Conservation (phyloP, 371 early-diverging fungal species). For the Mortierella sp. region DNA sequence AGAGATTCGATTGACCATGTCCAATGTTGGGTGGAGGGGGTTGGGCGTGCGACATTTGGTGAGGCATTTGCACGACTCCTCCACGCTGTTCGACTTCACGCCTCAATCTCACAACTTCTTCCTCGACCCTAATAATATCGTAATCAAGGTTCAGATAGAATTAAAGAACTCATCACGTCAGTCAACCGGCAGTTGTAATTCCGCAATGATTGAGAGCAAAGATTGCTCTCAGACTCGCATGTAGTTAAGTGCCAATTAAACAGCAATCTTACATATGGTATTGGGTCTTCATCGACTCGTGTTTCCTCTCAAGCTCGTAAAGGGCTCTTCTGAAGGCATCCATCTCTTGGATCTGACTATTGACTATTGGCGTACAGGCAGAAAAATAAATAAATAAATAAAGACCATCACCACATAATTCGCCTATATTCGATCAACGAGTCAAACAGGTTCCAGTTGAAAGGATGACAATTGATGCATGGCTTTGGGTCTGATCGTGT, state of each 20-base stretch:
- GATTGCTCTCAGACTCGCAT: not conserved
- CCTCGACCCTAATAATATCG: slow-evolving; percentile 71
- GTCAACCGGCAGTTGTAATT: not conserved
- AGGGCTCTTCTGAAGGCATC: slow-evolving; percentile 52
- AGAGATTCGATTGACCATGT: slow-evolving; percentile 60
- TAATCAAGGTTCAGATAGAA: slow-evolving; percentile 3
- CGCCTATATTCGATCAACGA: not conserved
- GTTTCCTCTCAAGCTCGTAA: slow-evolving; percentile 56
- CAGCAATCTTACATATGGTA: slow-evolving; percentile 50
- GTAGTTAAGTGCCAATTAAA: slow-evolving; percentile 4
- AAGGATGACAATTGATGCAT: not conserved
- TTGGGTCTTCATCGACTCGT: slow-evolving; percentile 53
- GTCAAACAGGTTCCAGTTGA: not conserved
- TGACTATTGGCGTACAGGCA: slow-evolving; percentile 23
- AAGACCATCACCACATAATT: too few relatives aligned
- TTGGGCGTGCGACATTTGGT: slow-evolving; percentile 57
- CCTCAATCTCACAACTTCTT: slow-evolving; percentile 80
- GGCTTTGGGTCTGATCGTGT: not conserved
- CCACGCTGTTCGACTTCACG: slow-evolving; percentile 73
- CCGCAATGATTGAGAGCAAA: not conserved
- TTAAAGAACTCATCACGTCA: not conserved
- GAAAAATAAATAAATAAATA: slow-evolving; percentile 2
- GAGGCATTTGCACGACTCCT: slow-evolving; percentile 53
- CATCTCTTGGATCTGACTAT: slow-evolving; percentile 53
- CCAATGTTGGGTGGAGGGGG: slow-evolving; percentile 63